These are phyloP conservation scores for Yarrowia deformans DNA, from an alignment of 805 yeast genomes.

Conservation along the genomic window DNA sequence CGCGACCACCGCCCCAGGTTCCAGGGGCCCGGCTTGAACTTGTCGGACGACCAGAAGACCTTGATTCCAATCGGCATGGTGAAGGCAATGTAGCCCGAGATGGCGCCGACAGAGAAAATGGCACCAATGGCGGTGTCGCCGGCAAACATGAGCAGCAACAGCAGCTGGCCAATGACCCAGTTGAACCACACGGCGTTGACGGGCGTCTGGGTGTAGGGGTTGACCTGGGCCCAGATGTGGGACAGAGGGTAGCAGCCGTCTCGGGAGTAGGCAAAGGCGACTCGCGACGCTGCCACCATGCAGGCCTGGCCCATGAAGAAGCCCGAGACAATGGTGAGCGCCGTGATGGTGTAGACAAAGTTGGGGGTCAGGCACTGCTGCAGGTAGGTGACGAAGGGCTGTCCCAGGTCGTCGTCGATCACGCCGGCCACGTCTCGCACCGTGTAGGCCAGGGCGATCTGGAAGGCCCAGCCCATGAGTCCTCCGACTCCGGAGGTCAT, in stretches of 20 bases:
- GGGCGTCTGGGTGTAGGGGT: constrained; percentile 64
- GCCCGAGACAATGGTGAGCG: constrained; percentile 56
- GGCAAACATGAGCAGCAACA: constrained; percentile 65
- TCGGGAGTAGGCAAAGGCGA: constrained; percentile 70
- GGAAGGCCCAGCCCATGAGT: constrained; percentile 61
- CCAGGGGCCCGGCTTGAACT: constrained; percentile 73
- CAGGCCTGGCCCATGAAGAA: constrained; percentile 64
- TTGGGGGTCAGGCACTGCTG: constrained; percentile 57
- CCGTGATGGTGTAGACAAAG: constrained; percentile 55
- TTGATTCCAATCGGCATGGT: constrained; percentile 68
- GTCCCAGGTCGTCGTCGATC: constrained; percentile 62
- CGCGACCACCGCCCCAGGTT: constrained; percentile 61
- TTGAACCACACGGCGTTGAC: constrained; percentile 66
- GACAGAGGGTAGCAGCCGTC: constrained; percentile 72
- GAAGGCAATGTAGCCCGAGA: constrained; percentile 71
- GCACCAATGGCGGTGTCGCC: constrained; percentile 73
- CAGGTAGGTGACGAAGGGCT: constrained; percentile 65
- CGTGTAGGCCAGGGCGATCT: constrained; percentile 68
- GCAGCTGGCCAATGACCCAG: constrained; percentile 61
- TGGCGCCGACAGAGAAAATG: constrained; percentile 75
- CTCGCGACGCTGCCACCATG: constrained; percentile 71
- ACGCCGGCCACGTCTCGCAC: constrained; percentile 57
- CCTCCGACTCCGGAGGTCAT: constrained; percentile 65
- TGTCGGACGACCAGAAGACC: constrained; percentile 60
- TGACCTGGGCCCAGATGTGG: constrained; percentile 57